Percentiles rank a stretch among this genome's conserved stretches.
Conservation (phyloP, 148 eudicot genomes). For the Spergularia bocconei region DNA sequence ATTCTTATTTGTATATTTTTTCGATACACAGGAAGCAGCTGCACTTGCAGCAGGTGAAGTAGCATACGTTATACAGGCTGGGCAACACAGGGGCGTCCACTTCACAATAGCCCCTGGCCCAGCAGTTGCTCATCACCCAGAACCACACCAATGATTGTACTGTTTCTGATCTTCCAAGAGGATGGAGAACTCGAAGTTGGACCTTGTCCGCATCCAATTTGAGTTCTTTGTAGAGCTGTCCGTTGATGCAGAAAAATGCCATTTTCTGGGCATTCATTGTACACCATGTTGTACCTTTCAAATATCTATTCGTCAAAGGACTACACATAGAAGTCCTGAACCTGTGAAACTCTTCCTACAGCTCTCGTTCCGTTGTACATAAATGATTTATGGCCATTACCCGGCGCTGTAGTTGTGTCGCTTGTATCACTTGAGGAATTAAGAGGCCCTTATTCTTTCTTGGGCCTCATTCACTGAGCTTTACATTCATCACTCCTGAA, state of each 20-base stretch:
- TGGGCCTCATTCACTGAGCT: slow-evolving; percentile 3
- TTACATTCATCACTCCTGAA: not conserved
- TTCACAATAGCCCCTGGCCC: slow-evolving; percentile 56
- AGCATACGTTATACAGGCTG: slow-evolving; percentile 68
- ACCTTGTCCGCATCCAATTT: not conserved
- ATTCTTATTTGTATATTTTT: not conserved
- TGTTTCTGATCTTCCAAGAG: not conserved
- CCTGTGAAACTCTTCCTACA: not conserved
- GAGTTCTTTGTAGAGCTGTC: slow-evolving; percentile 22
- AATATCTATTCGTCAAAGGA: slow-evolving; percentile 3
- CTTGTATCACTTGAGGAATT: not conserved
- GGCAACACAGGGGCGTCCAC: slow-evolving; percentile 61
- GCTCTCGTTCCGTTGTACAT: slow-evolving; percentile 26
- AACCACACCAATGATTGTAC: slow-evolving; percentile 22
- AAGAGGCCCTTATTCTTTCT: not conserved
- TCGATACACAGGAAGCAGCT: slow-evolving; percentile 57
- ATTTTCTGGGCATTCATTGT: slow-evolving; percentile 17
- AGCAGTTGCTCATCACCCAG: slow-evolving; percentile 32
- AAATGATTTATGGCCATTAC: not conserved
- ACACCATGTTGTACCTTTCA: slow-evolving; percentile 11
- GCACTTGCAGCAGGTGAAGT: slow-evolving; percentile 67
- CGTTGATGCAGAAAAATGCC: slow-evolving; percentile 10
- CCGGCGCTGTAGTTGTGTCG: not conserved
- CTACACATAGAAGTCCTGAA: not conserved
- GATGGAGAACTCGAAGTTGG: not conserved